Evolutionary conservation across 2,329 filamentous ascomycete genomes (phyloP).

Genomic region (Aureobasidium melanogenum): DNA sequence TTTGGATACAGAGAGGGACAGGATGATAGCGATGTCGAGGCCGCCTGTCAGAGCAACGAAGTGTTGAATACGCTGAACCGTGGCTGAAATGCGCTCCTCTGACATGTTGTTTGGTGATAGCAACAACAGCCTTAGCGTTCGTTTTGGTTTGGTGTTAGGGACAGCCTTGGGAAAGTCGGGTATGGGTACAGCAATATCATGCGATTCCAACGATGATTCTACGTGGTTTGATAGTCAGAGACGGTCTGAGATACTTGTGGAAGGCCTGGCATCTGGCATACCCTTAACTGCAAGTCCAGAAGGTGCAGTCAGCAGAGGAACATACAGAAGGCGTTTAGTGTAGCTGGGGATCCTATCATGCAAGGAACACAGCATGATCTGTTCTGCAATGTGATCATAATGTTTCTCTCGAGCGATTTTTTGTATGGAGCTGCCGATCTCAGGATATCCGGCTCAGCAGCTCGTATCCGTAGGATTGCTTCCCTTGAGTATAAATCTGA

Average conservation of each 20-base stretch:
- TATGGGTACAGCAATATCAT: conserved; percentile 27
- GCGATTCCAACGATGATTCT: conserved; percentile 28
- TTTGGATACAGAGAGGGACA: conserved; percentile 20
- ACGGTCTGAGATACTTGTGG: not conserved
- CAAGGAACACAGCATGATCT: not conserved
- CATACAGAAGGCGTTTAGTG: conserved; percentile 2
- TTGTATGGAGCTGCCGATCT: not conserved
- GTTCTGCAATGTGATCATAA: not conserved
- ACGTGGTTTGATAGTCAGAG: not conserved
- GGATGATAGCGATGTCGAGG: conserved; percentile 23
- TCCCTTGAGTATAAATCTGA: not conserved
- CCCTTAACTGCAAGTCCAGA: conserved; percentile 24
- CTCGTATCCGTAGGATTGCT: not conserved
- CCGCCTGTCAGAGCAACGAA: conserved; percentile 23
- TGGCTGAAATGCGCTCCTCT: conserved; percentile 16
- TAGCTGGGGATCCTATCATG: not conserved
- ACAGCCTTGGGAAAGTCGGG: not conserved
- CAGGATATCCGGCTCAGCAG: not conserved
- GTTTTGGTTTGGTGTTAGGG: conserved; percentile 7
- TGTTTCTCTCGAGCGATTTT: not conserved
- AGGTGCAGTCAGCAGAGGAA: conserved; percentile 26
- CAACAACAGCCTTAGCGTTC: conserved; percentile 23
- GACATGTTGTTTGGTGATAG: conserved; percentile 21
- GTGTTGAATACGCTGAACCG: conserved; percentile 24
- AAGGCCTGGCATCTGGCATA: no score